These are phyloP conservation scores for Calonectria pteridis DNA, from an alignment of 2,329 filamentous ascomycete species.

Conservation along the genomic window DNA sequence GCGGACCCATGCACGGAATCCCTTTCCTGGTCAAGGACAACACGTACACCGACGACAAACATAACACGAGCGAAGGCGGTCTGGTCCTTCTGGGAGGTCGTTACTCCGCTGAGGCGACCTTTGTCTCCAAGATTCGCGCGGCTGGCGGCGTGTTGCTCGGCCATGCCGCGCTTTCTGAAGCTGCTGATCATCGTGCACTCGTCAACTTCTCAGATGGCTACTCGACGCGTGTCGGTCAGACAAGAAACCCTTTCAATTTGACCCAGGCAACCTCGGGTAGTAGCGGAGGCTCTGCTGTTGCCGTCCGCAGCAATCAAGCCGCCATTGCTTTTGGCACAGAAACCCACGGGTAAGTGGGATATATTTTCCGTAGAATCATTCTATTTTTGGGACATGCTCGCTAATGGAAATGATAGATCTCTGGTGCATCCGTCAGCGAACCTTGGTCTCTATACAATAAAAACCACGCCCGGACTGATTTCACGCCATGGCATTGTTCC, in stretches of 20 bases:
- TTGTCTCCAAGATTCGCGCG: conserved; percentile 17
- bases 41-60: conserved; percentile 70
- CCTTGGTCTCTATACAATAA: conserved; percentile 14
- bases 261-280: conserved; percentile 22
- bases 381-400: neutral
- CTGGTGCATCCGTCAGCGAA: conserved; percentile 16
- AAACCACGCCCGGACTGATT: conserved; percentile 20
- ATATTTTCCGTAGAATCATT: neutral
- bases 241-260: conserved; percentile 24
- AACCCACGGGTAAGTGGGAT: conserved; percentile 15
- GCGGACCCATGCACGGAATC: conserved; percentile 70
- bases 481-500: conserved; percentile 24
- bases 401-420: neutral
- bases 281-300: conserved; percentile 16
- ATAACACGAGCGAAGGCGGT: conserved; percentile 57
- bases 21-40: conserved; percentile 76
- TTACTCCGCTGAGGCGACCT: conserved; percentile 16
- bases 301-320: conserved; percentile 21
- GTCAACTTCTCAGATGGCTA: conserved; percentile 26
- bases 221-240: conserved; percentile 23
- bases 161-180: conserved; percentile 21
- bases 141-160: conserved; percentile 20
- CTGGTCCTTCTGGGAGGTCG: conserved; percentile 21
- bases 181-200: conserved; percentile 19
- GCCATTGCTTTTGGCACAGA: conserved; percentile 21